phyloP scores from a whole-genome alignment of 2,329 filamentous ascomycete genomes.

The Claviceps cyperi region DNA sequence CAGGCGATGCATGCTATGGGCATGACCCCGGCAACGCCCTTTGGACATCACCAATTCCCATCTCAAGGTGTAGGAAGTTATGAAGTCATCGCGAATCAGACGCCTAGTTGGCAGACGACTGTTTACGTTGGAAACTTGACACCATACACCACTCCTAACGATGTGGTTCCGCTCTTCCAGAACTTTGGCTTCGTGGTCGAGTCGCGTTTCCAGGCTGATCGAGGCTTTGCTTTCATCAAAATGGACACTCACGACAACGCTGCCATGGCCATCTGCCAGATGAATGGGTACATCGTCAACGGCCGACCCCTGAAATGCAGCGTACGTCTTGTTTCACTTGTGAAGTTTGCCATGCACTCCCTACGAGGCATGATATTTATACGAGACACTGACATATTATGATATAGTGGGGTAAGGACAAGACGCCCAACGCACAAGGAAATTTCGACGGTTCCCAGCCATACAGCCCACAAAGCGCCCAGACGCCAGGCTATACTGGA shows the following conservation, averaged over 20 bases:
- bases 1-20: slow-evolving; percentile 95
- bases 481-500: slow-evolving; percentile 58
- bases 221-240: slow-evolving; percentile 97
- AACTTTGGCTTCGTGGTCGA: slow-evolving; percentile 98
- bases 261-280: slow-evolving; percentile 93
- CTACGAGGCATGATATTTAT: background rate
- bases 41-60: slow-evolving; percentile 94
- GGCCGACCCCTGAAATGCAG: slow-evolving; percentile 95
- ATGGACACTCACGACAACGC: slow-evolving; percentile 98
- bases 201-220: slow-evolving; percentile 93
- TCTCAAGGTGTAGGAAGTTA: slow-evolving; percentile 94
- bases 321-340: slow-evolving; percentile 45
- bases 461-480: slow-evolving; percentile 60
- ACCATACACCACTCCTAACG: slow-evolving; percentile 91
- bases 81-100: slow-evolving; percentile 92
- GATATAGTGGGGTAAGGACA: slow-evolving; percentile 92
- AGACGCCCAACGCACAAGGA: slow-evolving; percentile 55
- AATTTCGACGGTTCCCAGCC: slow-evolving; percentile 63
- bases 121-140: slow-evolving; percentile 97
- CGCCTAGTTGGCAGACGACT: slow-evolving; percentile 94
- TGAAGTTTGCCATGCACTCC: slow-evolving; percentile 1
- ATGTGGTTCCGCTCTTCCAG: slow-evolving; percentile 94
- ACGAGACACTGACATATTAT: background rate
- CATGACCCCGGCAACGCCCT: slow-evolving; percentile 93
- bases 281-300: slow-evolving; percentile 97